These are phyloP conservation scores for Aspergillus asperescens DNA, from an alignment of 495 filamentous ascomycete genomes.

Conservation along the genomic window DNA sequence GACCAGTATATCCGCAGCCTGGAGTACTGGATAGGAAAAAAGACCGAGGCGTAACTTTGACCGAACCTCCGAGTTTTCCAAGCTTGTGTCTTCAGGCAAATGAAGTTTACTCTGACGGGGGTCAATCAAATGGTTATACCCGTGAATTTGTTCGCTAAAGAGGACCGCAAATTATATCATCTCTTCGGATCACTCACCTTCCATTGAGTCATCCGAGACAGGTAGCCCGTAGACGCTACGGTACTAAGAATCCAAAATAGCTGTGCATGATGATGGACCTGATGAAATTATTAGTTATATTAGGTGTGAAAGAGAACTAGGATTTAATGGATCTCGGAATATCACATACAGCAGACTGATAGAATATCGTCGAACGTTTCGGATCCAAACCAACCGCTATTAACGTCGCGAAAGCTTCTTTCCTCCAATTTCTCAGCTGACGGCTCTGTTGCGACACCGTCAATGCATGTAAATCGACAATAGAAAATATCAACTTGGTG, in stretches of 20 bases:
- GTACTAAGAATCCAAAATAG: slow-evolving; percentile 96
- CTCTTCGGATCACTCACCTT: slow-evolving; percentile 53
- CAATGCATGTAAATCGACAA: slow-evolving; percentile 92
- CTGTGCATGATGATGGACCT: slow-evolving; percentile 77
- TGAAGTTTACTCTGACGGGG: slow-evolving; percentile 61
- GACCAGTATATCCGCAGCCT: slow-evolving; percentile 89
- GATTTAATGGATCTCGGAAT: not conserved
- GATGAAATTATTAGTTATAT: slow-evolving; percentile 14
- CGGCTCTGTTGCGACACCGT: slow-evolving; percentile 62
- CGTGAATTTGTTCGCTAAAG: not conserved
- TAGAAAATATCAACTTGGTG: slow-evolving; percentile 67
- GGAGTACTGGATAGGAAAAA: slow-evolving; percentile 92
- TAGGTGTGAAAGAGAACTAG: not conserved
- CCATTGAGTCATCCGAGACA: slow-evolving; percentile 97
- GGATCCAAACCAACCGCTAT: slow-evolving; percentile 82
- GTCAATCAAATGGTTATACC: slow-evolving; percentile 5
- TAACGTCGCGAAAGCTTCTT: slow-evolving; percentile 70
- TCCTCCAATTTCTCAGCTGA: slow-evolving; percentile 57
- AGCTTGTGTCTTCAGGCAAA: slow-evolving; percentile 48
- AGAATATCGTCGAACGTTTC: slow-evolving; percentile 70
- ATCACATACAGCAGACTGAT: slow-evolving; percentile 62
- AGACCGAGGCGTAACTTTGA: slow-evolving; percentile 75
- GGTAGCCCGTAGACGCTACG: slow-evolving; percentile 79
- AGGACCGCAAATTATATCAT: not conserved
- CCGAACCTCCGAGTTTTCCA: slow-evolving; percentile 48